Evolutionary conservation across 208 protist genomes (phyloP), one percentile per base, ranked within the genome.

Genomic region (Acanthamoeba culbertsoni): DNA sequence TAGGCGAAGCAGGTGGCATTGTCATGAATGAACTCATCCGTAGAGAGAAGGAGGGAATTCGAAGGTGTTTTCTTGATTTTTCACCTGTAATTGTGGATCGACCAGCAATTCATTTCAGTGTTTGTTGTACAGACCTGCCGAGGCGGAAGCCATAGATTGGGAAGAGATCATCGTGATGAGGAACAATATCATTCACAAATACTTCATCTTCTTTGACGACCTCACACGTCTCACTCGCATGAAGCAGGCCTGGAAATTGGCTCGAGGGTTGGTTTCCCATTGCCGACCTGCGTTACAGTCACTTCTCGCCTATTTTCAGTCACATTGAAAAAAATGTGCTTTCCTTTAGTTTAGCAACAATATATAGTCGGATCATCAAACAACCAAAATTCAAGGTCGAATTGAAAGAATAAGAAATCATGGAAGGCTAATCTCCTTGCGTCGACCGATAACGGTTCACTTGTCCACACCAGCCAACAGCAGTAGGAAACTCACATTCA

Each of bases 151-250:
- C 1, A 5, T 71, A 0, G 33, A 71, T 16, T 71, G 62, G 62
- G 62, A 71, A 35, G 62, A 71, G 33, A 28, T 71, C 33, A 35
- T 71, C 33, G 62, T 71, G 31, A 71, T 71, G 62, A 28, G 62
- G n/a, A 71, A 71, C 62, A 71, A 71, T 35, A 71, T 71, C n/a
- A 71, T 71, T n/a, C 62, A 71, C 62, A 71, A 71, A 35, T 71
- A 71, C 33, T 71, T 71, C 33, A 71, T 71, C 62, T 71, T 71
- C 62, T 35, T n/a, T 35, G 33, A 71, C 62, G 62, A 71, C 33
- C 28, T 71, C 62, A 71, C 62, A 28, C 62, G 62, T 35, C 62
- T 8, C 33, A 71, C 62, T 14, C 62, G 62, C 31, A 71, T 71
- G 62, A 71, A 71, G 33, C 62, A 71, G 62, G 62, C 62, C 33